Base-by-base conservation (phyloP, 345 rosid genomes). In the Acer yangbiense region DNA sequence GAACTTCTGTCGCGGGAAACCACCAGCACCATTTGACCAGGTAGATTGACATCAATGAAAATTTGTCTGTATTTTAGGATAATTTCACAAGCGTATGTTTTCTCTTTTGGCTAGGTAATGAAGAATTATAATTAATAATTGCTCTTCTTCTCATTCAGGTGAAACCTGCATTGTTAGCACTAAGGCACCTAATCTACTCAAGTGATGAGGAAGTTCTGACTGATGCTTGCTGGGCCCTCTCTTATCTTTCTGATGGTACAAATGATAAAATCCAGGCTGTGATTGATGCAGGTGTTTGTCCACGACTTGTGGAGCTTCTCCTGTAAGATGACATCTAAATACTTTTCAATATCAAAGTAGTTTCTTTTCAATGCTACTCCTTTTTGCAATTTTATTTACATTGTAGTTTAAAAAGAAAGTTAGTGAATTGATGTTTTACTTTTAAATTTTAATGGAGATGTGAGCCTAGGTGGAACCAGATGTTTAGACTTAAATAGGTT, bases 1-100 rank as follows among this genome's bases (percentile, higher is more conserved):
- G 41, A 89, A 89, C 73, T 87, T 89, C 67, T 89, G 90, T 41
- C 82, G 89, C 41, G 90, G 91, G 73, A 88, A 89, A 77, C 93
- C 96, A 71, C 88, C 77, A 5, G 79, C 93, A 17, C 84, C 83
- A n/a, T 88, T 88, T 83, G 90, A 88, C 17, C 88, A 81, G 84
- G 92, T 84, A 13, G 18, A 69, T 29, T 57, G 32, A 48, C 50
- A 18, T 64, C n/a, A 61, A 9, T 48, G 39, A 52, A 20, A 20
- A 7, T 73, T 63, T 68, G 18, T 39, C 46, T 25, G 46, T 43
- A 43, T 43, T 43, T 43, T 43, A 43, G 9, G 10, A 43, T 43
- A 43, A 43, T 43, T 9, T 43, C 9, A 43, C 46, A 43, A 43
- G 46, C 11, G 9, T 7, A 55, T 71, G 18, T 52, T 71, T 68